Evolutionary conservation across 176 grass and related monocot genomes (phyloP).

Genomic region (Zoysia pacifica): DNA sequence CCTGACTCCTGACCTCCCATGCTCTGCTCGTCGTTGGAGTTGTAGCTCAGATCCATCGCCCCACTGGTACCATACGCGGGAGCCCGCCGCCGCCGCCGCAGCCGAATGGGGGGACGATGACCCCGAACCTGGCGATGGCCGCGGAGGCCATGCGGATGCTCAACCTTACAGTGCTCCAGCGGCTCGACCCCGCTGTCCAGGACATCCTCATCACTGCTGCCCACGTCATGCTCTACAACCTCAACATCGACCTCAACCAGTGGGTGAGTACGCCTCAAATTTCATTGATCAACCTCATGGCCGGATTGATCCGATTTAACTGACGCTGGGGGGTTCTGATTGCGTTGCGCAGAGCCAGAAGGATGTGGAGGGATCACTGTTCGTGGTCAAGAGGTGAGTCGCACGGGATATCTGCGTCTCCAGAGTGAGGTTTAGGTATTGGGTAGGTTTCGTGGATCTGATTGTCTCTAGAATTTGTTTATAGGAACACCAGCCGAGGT

Average conservation of each 20-base stretch:
- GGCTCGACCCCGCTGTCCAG: conserved; percentile 89
- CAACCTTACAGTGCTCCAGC: conserved; percentile 88
- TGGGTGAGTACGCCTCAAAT: conserved; percentile 51
- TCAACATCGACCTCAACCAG: conserved; percentile 88
- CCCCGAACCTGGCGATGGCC: conserved; percentile 70
- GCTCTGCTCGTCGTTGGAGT: neutral
- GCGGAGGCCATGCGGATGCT: conserved; percentile 67
- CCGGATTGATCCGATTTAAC: too few species aligned
- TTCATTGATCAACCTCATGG: too few species aligned
- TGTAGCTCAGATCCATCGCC: conserved; percentile 26
- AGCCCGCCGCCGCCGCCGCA: conserved; percentile 35
- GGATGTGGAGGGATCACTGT: conserved; percentile 88
- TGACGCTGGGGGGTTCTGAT: neutral
- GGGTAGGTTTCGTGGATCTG: conserved; percentile 3
- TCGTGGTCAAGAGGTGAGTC: conserved; percentile 88
- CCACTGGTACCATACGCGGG: conserved; percentile 12
- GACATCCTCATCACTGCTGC: conserved; percentile 93
- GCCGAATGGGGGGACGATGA: conserved; percentile 65
- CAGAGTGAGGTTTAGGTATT: conserved; percentile 20
- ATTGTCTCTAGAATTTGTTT: conserved; percentile 28
- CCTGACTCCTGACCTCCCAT: too few species aligned
- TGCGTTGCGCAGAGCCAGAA: conserved; percentile 70
- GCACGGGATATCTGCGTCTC: neutral
- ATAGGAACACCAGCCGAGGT: conserved; percentile 74
- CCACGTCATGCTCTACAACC: conserved; percentile 90